phyloP scores from a whole-genome alignment of 345 rosid genomes.

The Eucalyptus erythrocorys region DNA sequence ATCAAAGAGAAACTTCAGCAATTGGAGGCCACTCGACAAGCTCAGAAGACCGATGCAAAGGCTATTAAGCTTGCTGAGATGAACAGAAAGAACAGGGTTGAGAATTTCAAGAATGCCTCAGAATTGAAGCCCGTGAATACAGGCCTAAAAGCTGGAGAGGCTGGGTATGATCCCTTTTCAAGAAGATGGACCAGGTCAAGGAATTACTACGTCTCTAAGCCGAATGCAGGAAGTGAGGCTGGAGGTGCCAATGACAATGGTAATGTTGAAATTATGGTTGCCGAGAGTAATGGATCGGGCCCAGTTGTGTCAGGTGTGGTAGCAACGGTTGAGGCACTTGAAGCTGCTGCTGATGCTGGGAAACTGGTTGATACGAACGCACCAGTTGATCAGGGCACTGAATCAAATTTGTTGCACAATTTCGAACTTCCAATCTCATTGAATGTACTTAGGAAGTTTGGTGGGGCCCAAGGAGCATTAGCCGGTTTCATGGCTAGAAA shows the following conservation, averaged over 20 bases:
- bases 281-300: slow-evolving; percentile 7
- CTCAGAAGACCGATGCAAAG: slow-evolving; percentile 56
- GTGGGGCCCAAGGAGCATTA: slow-evolving; percentile 77
- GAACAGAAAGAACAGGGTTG: slow-evolving; percentile 91
- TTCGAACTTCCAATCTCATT: slow-evolving; percentile 75
- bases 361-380: slow-evolving; percentile 90
- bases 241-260: slow-evolving; percentile 15
- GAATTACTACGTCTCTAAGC: slow-evolving; percentile 66
- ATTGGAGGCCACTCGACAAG: slow-evolving; percentile 66
- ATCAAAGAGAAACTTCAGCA: slow-evolving; percentile 62
- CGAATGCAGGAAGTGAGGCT: slow-evolving; percentile 9
- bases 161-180: slow-evolving; percentile 96
- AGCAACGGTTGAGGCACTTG: slow-evolving; percentile 72
- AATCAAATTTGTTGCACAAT: slow-evolving; percentile 56
- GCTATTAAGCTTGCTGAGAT: slow-evolving; percentile 88
- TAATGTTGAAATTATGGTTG: slow-evolving; percentile 8
- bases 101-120: slow-evolving; percentile 92
- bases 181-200: slow-evolving; percentile 98
- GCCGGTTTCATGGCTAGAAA: slow-evolving; percentile 92
- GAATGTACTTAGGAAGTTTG: slow-evolving; percentile 49
- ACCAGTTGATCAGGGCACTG: slow-evolving; percentile 83
- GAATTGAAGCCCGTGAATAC: slow-evolving; percentile 47
- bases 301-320: slow-evolving; percentile 21
- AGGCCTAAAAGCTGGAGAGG: slow-evolving; percentile 88
- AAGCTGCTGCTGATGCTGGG: slow-evolving; percentile 98